These are phyloP conservation scores for Boletus rubropictus DNA, from an alignment of 768 basidiomycete genomes.

Conservation along the genomic window DNA sequence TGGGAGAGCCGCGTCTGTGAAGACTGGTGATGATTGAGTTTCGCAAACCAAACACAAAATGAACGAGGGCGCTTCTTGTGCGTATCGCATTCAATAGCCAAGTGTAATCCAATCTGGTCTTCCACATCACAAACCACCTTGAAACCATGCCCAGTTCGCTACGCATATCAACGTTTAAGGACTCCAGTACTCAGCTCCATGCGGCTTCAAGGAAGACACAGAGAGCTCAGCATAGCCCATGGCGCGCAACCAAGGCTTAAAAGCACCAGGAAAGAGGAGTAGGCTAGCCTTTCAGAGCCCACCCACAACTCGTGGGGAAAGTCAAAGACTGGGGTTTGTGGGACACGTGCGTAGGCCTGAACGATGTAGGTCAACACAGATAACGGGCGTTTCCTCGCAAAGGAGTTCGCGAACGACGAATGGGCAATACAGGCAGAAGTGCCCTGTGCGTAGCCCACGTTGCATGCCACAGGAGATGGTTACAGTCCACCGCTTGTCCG, in stretches of 20 bases:
- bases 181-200: constrained; percentile 32
- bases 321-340: constrained; percentile 40
- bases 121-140: constrained; percentile 29
- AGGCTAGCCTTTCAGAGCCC: constrained; percentile 8
- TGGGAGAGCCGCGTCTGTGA: constrained; percentile 18
- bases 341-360: constrained; percentile 39
- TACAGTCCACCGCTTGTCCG: constrained; percentile 29
- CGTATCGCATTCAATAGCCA: constrained; percentile 28
- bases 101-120: constrained; percentile 13
- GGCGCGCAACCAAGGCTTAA: constrained; percentile 47
- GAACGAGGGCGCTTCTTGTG: constrained; percentile 31
- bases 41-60: constrained; percentile 9
- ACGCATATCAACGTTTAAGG: constrained; percentile 49
- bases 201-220: constrained; percentile 16
- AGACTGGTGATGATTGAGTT: constrained; percentile 13
- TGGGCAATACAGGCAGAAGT: constrained; percentile 25
- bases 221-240: constrained; percentile 37
- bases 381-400: constrained; percentile 1
- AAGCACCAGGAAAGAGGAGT: constrained; percentile 47
- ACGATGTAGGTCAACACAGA: constrained; percentile 21
- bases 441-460: constrained; percentile 35
- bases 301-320: constrained; percentile 28
- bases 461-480: constrained; percentile 1
- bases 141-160: constrained; percentile 52
- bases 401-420: constrained; percentile 22